Percentiles rank a stretch among this genome's conserved stretches.
phyloP scores from a whole-genome alignment of 345 rosid genomes.

The Angophora floribunda region DNA sequence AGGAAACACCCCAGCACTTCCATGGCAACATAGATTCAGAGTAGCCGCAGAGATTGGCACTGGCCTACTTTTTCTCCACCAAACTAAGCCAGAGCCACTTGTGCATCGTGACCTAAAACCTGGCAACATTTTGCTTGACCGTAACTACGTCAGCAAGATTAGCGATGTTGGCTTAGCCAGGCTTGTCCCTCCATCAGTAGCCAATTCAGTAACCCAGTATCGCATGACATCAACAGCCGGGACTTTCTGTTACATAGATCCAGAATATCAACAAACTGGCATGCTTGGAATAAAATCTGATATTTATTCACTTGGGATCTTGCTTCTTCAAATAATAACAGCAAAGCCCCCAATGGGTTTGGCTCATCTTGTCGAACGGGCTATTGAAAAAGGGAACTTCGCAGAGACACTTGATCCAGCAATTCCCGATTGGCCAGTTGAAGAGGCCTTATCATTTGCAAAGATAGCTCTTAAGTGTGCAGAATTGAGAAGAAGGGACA shows the following conservation, averaged over 20 bases:
- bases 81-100: conserved; percentile 84
- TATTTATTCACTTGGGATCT: conserved; percentile 67
- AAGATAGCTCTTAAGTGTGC: conserved; percentile 65
- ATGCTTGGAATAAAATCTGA: conserved; percentile 85
- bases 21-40: conserved; percentile 70
- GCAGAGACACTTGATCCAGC: conserved; percentile 38
- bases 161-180: conserved; percentile 91
- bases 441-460: conserved; percentile 48
- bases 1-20: conserved; percentile 41
- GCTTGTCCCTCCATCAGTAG: conserved; percentile 80
- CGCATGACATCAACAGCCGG: conserved; percentile 91
- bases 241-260: conserved; percentile 92
- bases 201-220: conserved; percentile 58
- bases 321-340: conserved; percentile 79
- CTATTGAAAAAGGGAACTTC: conserved; percentile 56
- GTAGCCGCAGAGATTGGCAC: conserved; percentile 84
- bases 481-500: conserved; percentile 71
- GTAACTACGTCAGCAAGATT: conserved; percentile 82
- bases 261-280: conserved; percentile 90
- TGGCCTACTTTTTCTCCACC: conserved; percentile 85
- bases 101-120: conserved; percentile 96
- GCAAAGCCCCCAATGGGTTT: conserved; percentile 91
- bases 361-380: conserved; percentile 47
- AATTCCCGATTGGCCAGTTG: conserved; percentile 71
- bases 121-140: conserved; percentile 75